Percentiles rank a stretch among this genome's conserved stretches.
These are phyloP conservation scores for Pythium monospermum DNA, from an alignment of 352 stramenopile species.

Conservation along the genomic window DNA sequence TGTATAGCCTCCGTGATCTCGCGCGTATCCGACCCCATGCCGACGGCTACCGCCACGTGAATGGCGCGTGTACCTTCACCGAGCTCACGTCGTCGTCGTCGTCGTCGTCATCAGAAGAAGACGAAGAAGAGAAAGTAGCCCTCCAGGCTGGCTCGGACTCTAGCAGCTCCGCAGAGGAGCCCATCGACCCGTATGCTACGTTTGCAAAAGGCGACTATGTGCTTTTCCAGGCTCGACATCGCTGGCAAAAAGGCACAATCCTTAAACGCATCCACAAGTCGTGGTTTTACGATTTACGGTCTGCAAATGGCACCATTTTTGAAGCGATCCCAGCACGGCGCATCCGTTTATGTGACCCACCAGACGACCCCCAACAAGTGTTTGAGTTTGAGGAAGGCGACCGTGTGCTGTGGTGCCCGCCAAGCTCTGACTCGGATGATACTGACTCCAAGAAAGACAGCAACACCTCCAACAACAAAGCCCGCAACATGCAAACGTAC, in stretches of 20 bases:
- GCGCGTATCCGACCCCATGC: conserved; percentile 36
- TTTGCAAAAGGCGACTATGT: conserved; percentile 49
- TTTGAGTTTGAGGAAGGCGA: conserved; percentile 11
- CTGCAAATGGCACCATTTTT: conserved; percentile 41
- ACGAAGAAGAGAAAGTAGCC: conserved; percentile 11
- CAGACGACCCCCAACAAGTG: conserved; percentile 4
- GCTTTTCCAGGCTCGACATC: conserved; percentile 32
- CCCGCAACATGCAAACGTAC: background rate
- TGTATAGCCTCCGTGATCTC: conserved; percentile 40
- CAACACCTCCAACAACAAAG: conserved; percentile 11
- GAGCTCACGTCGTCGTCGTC: conserved; percentile 32
- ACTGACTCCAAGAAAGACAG: background rate
- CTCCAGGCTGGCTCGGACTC: conserved; percentile 10
- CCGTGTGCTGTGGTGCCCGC: conserved; percentile 14
- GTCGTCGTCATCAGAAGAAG: conserved; percentile 17
- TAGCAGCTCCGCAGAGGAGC: too few relatives aligned
- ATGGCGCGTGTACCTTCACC: conserved; percentile 39
- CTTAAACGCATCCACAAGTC: conserved; percentile 31
- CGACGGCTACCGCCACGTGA: conserved; percentile 53
- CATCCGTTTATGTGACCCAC: conserved; percentile 29
- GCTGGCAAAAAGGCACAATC: conserved; percentile 34
- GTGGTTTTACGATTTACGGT: conserved; percentile 54
- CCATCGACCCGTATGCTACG: conserved; percentile 7
- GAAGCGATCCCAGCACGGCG: conserved; percentile 36
- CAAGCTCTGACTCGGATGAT: background rate